These are phyloP conservation scores for Lachancea meyersii DNA, from an alignment of 805 yeast species.

Conservation along the genomic window DNA sequence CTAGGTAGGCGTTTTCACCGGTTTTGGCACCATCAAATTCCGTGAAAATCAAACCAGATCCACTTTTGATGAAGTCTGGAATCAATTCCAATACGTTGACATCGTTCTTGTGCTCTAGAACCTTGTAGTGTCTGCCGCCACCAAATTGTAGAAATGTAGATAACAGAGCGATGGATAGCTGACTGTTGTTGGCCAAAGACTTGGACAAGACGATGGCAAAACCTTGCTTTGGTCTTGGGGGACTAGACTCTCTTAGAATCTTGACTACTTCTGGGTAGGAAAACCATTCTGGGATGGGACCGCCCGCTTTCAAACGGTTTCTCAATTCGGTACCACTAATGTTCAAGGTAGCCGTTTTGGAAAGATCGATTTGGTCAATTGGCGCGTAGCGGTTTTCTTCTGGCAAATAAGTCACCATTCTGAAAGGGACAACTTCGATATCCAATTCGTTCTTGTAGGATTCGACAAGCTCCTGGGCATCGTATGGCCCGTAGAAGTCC, in stretches of 20 bases:
- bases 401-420: conserved; percentile 94
- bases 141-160: conserved; percentile 85
- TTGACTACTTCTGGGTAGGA: conserved; percentile 94
- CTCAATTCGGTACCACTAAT: conserved; percentile 94
- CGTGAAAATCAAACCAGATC: conserved; percentile 80
- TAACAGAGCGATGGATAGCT: conserved; percentile 75
- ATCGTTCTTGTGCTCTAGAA: conserved; percentile 52
- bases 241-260: conserved; percentile 85
- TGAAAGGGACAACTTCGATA: conserved; percentile 89
- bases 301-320: conserved; percentile 77
- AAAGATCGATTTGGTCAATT: conserved; percentile 74
- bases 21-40: conserved; percentile 7
- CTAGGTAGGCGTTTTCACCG: conserved; percentile 36
- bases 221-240: conserved; percentile 87
- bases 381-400: conserved; percentile 95
- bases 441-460: conserved; percentile 69
- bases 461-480: conserved; percentile 86
- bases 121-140: conserved; percentile 68
- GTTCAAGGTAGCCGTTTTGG: conserved; percentile 74
- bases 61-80: conserved; percentile 53
- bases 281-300: conserved; percentile 93
- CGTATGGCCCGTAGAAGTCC: conserved; percentile 95
- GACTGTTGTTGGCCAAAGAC: conserved; percentile 51
- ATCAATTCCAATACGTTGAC: conserved; percentile 59
- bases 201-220: conserved; percentile 69